These are phyloP conservation scores for Waitea zeae DNA, from an alignment of 1,284 basidiomycete species.

Conservation along the genomic window DNA sequence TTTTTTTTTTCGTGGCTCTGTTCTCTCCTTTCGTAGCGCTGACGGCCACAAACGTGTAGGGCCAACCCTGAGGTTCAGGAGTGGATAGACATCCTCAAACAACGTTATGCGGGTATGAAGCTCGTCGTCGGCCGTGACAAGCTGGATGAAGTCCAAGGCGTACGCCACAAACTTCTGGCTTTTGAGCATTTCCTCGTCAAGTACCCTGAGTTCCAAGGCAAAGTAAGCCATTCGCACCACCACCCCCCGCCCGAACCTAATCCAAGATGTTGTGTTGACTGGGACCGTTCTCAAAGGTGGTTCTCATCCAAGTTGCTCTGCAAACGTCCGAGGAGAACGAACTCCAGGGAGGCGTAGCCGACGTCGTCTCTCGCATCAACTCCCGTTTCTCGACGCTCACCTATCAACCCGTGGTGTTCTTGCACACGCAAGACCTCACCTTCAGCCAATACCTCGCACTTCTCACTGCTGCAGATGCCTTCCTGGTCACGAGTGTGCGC, in stretches of 20 bases:
- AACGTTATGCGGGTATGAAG: constrained; percentile 73
- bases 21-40: constrained; percentile 2
- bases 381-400: constrained; percentile 69
- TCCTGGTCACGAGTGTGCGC: constrained; percentile 67
- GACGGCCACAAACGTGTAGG: no score
- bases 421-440: constrained; percentile 76
- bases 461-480: constrained; percentile 73
- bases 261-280: no score
- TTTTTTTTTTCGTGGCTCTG: constrained; percentile 2
- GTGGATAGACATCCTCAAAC: constrained; percentile 61
- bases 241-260: neutral
- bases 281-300: constrained; percentile 35
- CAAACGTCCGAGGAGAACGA: constrained; percentile 71
- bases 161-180: constrained; percentile 67
- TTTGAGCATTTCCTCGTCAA: constrained; percentile 76
- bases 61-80: constrained; percentile 66
- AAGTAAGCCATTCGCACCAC: constrained; percentile 19
- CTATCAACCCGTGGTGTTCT: constrained; percentile 77
- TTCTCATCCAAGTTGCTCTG: constrained; percentile 76
- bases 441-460: constrained; percentile 78
- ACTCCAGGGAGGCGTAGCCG: constrained; percentile 54
- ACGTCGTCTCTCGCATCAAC: constrained; percentile 70
- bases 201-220: constrained; percentile 62
- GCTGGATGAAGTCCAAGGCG: constrained; percentile 75
- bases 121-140: constrained; percentile 81